These are phyloP conservation scores for Ophiostoma australiae DNA, from an alignment of 2,329 filamentous ascomycete species.

Conservation along the genomic window DNA sequence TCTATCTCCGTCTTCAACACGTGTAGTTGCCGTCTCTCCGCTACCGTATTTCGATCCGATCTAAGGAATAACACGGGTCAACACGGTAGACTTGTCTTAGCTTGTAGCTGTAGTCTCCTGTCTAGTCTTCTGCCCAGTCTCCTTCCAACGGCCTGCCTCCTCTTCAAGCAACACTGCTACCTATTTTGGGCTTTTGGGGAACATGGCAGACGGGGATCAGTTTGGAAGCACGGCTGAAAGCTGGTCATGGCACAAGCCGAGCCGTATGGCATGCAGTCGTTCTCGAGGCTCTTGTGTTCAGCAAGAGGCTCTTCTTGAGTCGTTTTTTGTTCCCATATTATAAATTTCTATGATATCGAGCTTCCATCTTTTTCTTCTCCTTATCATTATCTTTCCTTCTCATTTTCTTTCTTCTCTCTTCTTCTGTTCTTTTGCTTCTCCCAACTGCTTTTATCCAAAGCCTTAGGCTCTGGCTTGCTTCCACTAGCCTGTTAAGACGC, in stretches of 20 bases:
- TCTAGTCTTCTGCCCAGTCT: neutral
- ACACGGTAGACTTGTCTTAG: neutral
- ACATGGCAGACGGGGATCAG: neutral
- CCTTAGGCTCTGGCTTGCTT: neutral
- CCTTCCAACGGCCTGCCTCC: neutral
- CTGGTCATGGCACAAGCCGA: slow-evolving; percentile 1
- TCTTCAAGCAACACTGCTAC: neutral
- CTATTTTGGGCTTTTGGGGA: neutral
- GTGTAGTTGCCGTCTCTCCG: slow-evolving; percentile 4
- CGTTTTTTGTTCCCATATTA: neutral
- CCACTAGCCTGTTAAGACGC: neutral
- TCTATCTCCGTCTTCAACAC: neutral
- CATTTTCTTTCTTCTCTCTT: neutral
- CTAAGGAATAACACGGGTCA: slow-evolving; percentile 11
- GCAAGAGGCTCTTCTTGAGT: neutral
- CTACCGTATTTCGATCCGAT: slow-evolving; percentile 8
- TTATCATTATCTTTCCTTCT: neutral
- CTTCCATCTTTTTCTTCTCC: neutral
- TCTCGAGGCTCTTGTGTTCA: neutral
- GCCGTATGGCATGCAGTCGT: neutral
- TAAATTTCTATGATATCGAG: neutral
- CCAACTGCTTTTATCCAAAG: neutral
- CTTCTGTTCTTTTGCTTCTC: neutral
- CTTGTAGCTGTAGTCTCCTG: neutral
- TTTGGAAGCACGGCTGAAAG: neutral